Evolutionary conservation across 495 filamentous ascomycete genomes (phyloP).

Genomic region (Apiosordaria backusii): DNA sequence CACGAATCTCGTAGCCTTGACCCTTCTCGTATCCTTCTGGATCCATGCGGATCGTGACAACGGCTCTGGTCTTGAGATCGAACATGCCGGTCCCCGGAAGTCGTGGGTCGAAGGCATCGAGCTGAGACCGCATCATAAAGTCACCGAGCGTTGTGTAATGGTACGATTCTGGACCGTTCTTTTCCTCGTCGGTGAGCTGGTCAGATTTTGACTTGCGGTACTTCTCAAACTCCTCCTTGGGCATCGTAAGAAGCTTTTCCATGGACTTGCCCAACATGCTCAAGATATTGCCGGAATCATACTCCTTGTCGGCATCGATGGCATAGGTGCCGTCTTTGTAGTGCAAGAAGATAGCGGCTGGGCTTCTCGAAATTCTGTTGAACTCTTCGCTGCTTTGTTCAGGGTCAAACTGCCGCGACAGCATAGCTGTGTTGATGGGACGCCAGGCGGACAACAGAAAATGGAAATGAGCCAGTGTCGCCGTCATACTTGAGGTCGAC

Average conservation of each 20-base stretch:
- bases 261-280: conserved; percentile 90
- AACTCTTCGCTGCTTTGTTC: conserved; percentile 52
- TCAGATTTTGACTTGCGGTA: conserved; percentile 67
- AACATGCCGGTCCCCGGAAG: conserved; percentile 93
- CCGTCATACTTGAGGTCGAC: conserved; percentile 95
- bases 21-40: conserved; percentile 66
- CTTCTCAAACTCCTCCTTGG: conserved; percentile 75
- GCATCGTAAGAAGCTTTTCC: conserved; percentile 89
- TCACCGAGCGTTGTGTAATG: conserved; percentile 88
- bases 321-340: conserved; percentile 84
- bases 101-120: conserved; percentile 85
- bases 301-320: conserved; percentile 97
- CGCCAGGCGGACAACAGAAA: conserved; percentile 86
- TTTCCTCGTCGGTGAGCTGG: conserved; percentile 61
- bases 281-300: conserved; percentile 77
- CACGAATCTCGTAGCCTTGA: conserved; percentile 81
- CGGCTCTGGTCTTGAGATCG: conserved; percentile 92
- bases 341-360: conserved; percentile 77
- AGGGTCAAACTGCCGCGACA: conserved; percentile 65
- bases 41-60: conserved; percentile 87
- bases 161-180: conserved; percentile 65
- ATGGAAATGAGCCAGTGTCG: conserved; percentile 84
- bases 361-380: conserved; percentile 64
- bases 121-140: conserved; percentile 91
- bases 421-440: conserved; percentile 54